Evolutionary conservation across 139 green algal genomes (phyloP).

Genomic region (Tetradesmus obliquus): DNA sequence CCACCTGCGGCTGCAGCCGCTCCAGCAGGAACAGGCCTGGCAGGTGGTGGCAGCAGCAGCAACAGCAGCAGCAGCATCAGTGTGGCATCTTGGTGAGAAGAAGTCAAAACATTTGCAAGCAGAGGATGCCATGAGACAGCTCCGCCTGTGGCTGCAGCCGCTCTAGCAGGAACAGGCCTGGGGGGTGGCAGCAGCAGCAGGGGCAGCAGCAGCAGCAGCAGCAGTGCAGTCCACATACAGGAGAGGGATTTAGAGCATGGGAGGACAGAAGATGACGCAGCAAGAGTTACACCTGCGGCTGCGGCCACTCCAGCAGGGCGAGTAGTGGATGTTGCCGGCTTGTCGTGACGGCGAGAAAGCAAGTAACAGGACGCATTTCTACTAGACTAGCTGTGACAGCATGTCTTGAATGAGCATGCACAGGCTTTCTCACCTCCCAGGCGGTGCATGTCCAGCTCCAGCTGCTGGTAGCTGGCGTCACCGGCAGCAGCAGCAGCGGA

Average conservation of each 20-base stretch:
- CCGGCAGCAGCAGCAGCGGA: constrained; percentile 44
- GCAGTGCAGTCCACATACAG: too few species aligned
- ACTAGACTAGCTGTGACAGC: not conserved
- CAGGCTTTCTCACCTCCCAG: not conserved
- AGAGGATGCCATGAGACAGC: not conserved
- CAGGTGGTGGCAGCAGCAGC: not conserved
- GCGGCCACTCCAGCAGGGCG: constrained; percentile 63
- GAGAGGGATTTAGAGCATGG: too few species aligned
- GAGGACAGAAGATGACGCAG: too few species aligned
- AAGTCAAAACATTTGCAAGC: constrained; percentile 8
- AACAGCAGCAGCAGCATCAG: not conserved
- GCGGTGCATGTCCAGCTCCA: constrained; percentile 78
- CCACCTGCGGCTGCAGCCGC: constrained; percentile 48
- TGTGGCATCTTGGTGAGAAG: not conserved
- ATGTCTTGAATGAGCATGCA: not conserved
- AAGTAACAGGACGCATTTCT: not conserved
- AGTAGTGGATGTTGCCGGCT: too few species aligned
- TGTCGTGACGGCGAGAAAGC: constrained; percentile 8
- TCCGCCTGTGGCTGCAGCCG: constrained; percentile 46
- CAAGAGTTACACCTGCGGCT: constrained; percentile 6
- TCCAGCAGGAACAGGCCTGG: constrained; percentile 71
- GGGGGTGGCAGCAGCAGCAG: constrained; percentile 24
- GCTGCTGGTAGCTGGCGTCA: constrained; percentile 47
- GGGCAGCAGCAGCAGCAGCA: not conserved
- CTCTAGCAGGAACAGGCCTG: constrained; percentile 70